Evolutionary conservation across 805 yeast genomes (phyloP), one percentile per base, ranked within the genome.

Genomic region (Yarrowia yakushimensis): DNA sequence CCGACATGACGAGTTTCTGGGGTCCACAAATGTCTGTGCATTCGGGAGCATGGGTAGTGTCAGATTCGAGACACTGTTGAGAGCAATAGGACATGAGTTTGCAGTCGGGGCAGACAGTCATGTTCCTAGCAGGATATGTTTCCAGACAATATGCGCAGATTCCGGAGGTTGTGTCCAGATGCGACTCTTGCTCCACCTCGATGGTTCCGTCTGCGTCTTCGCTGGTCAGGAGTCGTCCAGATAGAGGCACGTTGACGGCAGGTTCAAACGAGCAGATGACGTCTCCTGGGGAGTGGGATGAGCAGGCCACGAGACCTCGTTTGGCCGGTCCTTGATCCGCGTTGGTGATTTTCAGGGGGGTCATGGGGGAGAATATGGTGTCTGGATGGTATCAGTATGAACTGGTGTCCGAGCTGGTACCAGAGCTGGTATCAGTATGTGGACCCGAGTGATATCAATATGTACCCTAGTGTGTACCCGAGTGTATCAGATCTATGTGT

Each of bases 41-140:
- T 30, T 52, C 59, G 13, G 42, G 31, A 2, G 13, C 6, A 10
- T 52, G 59, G 17, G 25, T 9, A 1, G 13, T 27, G 13, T 52
- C 59, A 1, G 33, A 2, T 13, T 52, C 43, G n/a, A 31, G 36
- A 12, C 59, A 52, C 8, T 12, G 6, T 5, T 6, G 30, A 2
- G 59, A 52, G 43, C 59, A 52, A 11, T 52, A 52, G n/a, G 59
- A 52, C 59, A 52, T 25, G 33, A 52, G 43, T 3, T 52, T 25
- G 33, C 59, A 52, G 18, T 18, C 25, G n/a, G 9, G 18, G 18
- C 59, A 52, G 1, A 25, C 13, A 13, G 37, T 25, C 3, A 34
- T 17, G n/a, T 18, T 8, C 3, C n/a, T 7, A 11, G 59, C 59
- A 1, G 42, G 25, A 33, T 34, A 52, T 2, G 37, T 34, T 7